A percentile compares a stretch with the other conserved stretches of the same genome.
phyloP scores from a whole-genome alignment of 169 alveolate species.

The Plasmodium ovale region DNA sequence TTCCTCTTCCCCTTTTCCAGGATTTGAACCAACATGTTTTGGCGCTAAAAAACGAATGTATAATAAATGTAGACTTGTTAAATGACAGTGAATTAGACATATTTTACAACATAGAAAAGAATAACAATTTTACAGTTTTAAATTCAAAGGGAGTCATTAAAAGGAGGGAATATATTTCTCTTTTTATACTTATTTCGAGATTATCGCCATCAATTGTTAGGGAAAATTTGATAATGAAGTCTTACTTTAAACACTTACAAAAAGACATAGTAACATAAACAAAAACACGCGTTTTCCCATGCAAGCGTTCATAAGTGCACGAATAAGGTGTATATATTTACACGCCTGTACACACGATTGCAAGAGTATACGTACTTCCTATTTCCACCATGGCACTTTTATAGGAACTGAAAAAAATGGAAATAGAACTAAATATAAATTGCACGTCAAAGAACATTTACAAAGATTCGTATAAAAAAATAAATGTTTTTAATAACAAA shows the following conservation, averaged over 20 bases:
- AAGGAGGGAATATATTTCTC: constrained; percentile 50
- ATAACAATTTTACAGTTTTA: constrained; percentile 51
- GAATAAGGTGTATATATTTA: background rate
- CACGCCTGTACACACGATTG: constrained; percentile 3
- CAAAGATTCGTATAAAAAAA: constrained; percentile 51
- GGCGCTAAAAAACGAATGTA: constrained; percentile 60
- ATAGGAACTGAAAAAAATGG: constrained; percentile 50
- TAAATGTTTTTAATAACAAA: constrained; percentile 57
- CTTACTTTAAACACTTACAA: constrained; percentile 63
- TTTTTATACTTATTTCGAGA: constrained; percentile 45
- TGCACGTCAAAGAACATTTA: constrained; percentile 33
- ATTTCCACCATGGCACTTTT: background rate
- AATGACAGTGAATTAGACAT: constrained; percentile 76
- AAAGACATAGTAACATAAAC: constrained; percentile 60
- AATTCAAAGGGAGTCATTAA: constrained; percentile 71
- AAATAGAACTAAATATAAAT: constrained; percentile 37
- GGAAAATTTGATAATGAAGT: constrained; percentile 49
- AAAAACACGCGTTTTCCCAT: background rate
- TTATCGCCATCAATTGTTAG: constrained; percentile 48
- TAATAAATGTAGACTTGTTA: constrained; percentile 67
- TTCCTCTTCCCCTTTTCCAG: constrained; percentile 15
- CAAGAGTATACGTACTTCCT: background rate
- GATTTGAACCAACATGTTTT: constrained; percentile 39
- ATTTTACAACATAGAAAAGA: constrained; percentile 45
- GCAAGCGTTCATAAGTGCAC: background rate